These are phyloP conservation scores for Chamaecrista fasciculata DNA, from an alignment of 306 rosid genomes.

Conservation along the genomic window DNA sequence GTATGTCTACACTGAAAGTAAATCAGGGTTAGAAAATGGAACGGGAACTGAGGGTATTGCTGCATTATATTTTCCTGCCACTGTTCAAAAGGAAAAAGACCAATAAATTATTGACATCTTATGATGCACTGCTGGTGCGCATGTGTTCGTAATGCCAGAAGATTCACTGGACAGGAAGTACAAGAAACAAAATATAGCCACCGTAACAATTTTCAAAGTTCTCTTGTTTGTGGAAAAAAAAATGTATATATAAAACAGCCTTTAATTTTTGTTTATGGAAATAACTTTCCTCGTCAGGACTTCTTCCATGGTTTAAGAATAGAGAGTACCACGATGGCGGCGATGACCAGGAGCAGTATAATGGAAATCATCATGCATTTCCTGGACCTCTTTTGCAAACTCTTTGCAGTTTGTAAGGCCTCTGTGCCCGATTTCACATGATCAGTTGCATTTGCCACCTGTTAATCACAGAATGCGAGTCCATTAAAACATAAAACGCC, in stretches of 20 bases:
- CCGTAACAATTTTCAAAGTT: background rate
- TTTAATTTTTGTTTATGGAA: background rate
- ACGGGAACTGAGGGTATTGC: background rate
- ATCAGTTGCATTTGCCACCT: constrained; percentile 89
- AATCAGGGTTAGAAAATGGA: background rate
- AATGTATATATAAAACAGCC: background rate
- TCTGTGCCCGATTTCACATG: constrained; percentile 66
- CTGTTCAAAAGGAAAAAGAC: background rate
- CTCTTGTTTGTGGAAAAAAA: background rate
- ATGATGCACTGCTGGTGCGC: constrained; percentile 10
- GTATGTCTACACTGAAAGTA: background rate
- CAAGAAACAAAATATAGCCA: background rate
- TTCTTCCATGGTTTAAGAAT: constrained; percentile 77
- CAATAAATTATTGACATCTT: background rate
- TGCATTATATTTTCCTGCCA: constrained; percentile 8
- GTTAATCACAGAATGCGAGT: constrained; percentile 20
- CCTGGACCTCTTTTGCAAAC: constrained; percentile 72
- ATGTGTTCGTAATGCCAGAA: too few relatives aligned
- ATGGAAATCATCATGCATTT: constrained; percentile 87
- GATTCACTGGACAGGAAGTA: background rate
- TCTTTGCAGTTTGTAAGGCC: constrained; percentile 71
- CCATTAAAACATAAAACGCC: background rate
- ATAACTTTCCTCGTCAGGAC: constrained; percentile 28
- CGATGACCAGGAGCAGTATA: constrained; percentile 61
- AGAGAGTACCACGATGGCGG: constrained; percentile 57